Conservation (phyloP, 2,329 filamentous ascomycete genomes). For the Ophiocordyceps camponoti-saundersi region DNA sequence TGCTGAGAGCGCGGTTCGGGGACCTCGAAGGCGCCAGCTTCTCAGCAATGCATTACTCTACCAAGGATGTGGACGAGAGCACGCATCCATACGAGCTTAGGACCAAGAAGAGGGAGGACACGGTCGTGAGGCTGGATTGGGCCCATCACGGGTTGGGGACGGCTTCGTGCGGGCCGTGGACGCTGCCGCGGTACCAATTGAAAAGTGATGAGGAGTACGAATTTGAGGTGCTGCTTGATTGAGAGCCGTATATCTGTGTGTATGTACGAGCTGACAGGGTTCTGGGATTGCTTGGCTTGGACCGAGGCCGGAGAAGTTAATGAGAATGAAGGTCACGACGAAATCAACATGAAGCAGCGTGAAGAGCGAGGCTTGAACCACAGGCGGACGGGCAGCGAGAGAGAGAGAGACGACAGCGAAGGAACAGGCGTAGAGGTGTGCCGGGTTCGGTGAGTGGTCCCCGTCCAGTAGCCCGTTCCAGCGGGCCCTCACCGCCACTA, state of each 20-base stretch:
- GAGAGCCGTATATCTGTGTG: background rate
- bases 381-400: too few species aligned
- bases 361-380: too few species aligned
- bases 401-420: too few species aligned
- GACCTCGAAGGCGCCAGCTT: slow-evolving; percentile 35
- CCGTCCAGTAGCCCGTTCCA: background rate
- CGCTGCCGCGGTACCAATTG: slow-evolving; percentile 29
- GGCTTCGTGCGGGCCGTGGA: slow-evolving; percentile 43
- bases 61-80: slow-evolving; percentile 32
- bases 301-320: background rate
- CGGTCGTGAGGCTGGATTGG: slow-evolving; percentile 41
- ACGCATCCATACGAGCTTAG: slow-evolving; percentile 44
- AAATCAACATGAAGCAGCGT: background rate
- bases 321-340: background rate
- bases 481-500: background rate
- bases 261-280: too few species aligned
- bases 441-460: background rate
- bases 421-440: too few species aligned
- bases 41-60: slow-evolving; percentile 36
- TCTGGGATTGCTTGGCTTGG: too few species aligned
- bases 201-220: slow-evolving; percentile 22
- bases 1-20: slow-evolving; percentile 28
- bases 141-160: slow-evolving; percentile 46
- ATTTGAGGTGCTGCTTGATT: slow-evolving; percentile 27
- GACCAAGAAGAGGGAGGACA: slow-evolving; percentile 28